These are phyloP conservation scores for Didymella sp. DNA, from an alignment of 2,329 filamentous ascomycete species.

Conservation along the genomic window DNA sequence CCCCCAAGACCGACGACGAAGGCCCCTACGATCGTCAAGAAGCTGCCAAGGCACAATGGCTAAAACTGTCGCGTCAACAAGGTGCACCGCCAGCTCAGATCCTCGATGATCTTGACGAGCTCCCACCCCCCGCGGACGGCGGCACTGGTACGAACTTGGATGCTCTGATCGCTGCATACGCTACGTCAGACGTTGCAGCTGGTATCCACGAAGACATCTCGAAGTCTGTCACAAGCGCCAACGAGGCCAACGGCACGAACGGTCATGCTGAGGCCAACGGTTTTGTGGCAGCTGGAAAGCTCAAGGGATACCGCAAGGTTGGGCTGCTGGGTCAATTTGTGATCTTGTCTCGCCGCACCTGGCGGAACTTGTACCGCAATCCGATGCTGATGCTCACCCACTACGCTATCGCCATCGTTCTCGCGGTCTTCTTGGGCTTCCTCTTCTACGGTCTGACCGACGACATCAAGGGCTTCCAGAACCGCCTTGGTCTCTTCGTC, in stretches of 20 bases:
- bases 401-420: conserved; percentile 93
- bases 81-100: conserved; percentile 65
- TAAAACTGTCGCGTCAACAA: conserved; percentile 63
- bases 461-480: conserved; percentile 97
- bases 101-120: conserved; percentile 72
- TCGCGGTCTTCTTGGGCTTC: conserved; percentile 93
- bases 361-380: conserved; percentile 97
- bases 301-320: conserved; percentile 82
- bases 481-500: conserved; percentile 95
- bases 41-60: conserved; percentile 62
- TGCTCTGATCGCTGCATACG: conserved; percentile 76
- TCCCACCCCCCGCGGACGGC: conserved; percentile 63
- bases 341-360: conserved; percentile 89
- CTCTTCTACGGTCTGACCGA: conserved; percentile 96
- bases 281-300: conserved; percentile 63
- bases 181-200: conserved; percentile 76
- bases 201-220: conserved; percentile 80
- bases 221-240: conserved; percentile 69
- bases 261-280: conserved; percentile 63
- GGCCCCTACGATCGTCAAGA: conserved; percentile 60
- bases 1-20: conserved; percentile 70
- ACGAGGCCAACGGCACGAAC: conserved; percentile 70
- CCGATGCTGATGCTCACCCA: conserved; percentile 98
- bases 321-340: conserved; percentile 82
- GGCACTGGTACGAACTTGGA: conserved; percentile 78